Conservation (phyloP, 768 basidiomycete genomes). For the Leccinum imitatum region DNA sequence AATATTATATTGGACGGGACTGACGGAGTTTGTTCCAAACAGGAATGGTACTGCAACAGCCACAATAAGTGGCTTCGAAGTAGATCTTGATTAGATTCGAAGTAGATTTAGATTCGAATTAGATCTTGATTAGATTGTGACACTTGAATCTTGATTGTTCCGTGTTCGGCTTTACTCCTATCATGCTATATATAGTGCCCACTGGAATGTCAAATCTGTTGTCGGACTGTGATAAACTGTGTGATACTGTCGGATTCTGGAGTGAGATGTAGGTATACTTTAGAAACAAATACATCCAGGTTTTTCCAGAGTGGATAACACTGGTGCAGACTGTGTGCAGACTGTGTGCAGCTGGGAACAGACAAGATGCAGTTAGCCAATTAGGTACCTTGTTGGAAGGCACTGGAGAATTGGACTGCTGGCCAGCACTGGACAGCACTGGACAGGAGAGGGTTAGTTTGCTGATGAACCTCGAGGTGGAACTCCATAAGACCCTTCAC, state of each 20-base stretch:
- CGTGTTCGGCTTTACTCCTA: neutral
- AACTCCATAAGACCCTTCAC: too few species aligned
- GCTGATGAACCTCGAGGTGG: too few species aligned
- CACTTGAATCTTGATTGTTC: neutral
- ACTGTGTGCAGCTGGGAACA: neutral
- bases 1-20: too few species aligned
- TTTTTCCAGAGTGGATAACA: neutral
- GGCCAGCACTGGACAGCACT: neutral
- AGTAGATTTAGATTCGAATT: neutral
- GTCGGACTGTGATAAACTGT: neutral
- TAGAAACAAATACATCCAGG: neutral
- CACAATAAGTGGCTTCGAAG: neutral
- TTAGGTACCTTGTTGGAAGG: neutral
- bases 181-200: too few species aligned
- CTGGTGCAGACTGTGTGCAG: neutral
- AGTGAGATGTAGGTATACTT: neutral
- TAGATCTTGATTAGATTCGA: neutral
- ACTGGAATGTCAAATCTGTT: too few species aligned
- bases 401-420: neutral
- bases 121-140: too few species aligned
- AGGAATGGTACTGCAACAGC: neutral
- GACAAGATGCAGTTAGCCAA: neutral
- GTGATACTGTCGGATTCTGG: neutral
- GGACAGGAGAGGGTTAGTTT: neutral
- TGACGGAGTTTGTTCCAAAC: too few species aligned